Evolutionary conservation across 2,329 filamentous ascomycete species (phyloP), one percentile per base, ranked within the genome.

Genomic region (Trichothecium roseum): DNA sequence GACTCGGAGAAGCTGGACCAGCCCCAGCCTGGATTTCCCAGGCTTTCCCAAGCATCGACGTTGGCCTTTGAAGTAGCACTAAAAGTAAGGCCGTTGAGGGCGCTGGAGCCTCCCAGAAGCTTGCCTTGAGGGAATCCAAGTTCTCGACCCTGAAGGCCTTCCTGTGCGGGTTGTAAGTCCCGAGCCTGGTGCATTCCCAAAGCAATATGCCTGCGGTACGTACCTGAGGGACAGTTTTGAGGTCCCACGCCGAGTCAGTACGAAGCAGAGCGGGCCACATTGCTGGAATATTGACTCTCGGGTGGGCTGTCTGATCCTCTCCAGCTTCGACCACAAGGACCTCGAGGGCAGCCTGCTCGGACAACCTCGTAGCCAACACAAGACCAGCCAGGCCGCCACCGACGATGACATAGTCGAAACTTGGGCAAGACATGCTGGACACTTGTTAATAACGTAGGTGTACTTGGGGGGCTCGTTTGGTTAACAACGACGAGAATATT

Each of bases 331-430:
- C 32, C 8, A 56, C 45, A 4, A 54, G 27, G 3, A 56, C 46
- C 10, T 22, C 20, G 20, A 24, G 20, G 20, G 20, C 20, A 24
- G 20, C 28, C 28, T 62, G 44, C 29, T 55, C 54, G 2, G 55
- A 53, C 5, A 62, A 48, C 4, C 59, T 49, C 43, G 57, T 58
- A 13, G 59, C 60, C 5, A 63, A 37, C 4, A 58, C 49, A 3
- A 62, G 50, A 9, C 60, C 60, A 3, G 55, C 58, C 0, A 53
- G 62, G 15, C 60, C 60, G 22, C 60, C 60, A 20, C 61, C 59
- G 16, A 60, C 47, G 8, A 63, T 41, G 3, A 53, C 30, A n/a
- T 52, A 51, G 39, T 52, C 50, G 30, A 51, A 58, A 24, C 17
- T 22, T 24, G 20, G 20, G 20, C 20, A 24, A 24, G 20, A 24